phyloP scores from a whole-genome alignment of 805 yeast species.

The Brettanomyces nanus region DNA sequence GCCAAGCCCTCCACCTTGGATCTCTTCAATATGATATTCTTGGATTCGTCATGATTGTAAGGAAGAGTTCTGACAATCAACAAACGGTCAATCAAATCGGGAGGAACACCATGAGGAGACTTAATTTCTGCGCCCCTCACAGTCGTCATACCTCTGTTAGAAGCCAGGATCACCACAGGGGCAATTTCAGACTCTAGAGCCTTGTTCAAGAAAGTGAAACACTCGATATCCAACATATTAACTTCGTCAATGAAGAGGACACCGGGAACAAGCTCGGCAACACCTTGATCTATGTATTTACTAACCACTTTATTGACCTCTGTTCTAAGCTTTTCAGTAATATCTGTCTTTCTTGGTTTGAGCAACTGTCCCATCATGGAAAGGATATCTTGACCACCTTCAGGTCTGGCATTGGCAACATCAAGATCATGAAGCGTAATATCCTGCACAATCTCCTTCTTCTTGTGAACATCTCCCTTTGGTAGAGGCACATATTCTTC shows the following conservation, averaged over 20 bases:
- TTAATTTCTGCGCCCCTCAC: slow-evolving; percentile 85
- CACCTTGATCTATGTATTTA: slow-evolving; percentile 98
- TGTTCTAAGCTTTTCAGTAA: slow-evolving; percentile 88
- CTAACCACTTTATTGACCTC: slow-evolving; percentile 96
- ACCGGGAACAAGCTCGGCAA: slow-evolving; percentile 96
- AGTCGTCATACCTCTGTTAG: slow-evolving; percentile 90
- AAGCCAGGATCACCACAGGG: slow-evolving; percentile 97
- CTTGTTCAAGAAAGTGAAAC: slow-evolving; percentile 90
- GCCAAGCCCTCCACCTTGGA: slow-evolving; percentile 93
- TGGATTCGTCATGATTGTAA: slow-evolving; percentile 76
- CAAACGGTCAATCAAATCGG: slow-evolving; percentile 88
- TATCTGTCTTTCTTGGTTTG: slow-evolving; percentile 96
- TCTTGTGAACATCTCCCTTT: slow-evolving; percentile 95
- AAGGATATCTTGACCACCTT: slow-evolving; percentile 92
- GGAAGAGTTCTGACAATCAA: slow-evolving; percentile 82
- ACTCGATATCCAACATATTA: slow-evolving; percentile 95
- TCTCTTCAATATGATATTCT: slow-evolving; percentile 78
- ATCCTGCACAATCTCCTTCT: slow-evolving; percentile 93
- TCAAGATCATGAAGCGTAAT: slow-evolving; percentile 98
- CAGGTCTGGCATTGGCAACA: slow-evolving; percentile 94
- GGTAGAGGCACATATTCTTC: slow-evolving; percentile 97
- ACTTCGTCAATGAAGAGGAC: slow-evolving; percentile 97
- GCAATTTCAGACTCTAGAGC: slow-evolving; percentile 96
- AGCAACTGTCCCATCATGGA: slow-evolving; percentile 97
- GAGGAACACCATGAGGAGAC: slow-evolving; percentile 97